Evolutionary conservation across 139 green algal genomes (phyloP).

Genomic region (Micractinium sp.): DNA sequence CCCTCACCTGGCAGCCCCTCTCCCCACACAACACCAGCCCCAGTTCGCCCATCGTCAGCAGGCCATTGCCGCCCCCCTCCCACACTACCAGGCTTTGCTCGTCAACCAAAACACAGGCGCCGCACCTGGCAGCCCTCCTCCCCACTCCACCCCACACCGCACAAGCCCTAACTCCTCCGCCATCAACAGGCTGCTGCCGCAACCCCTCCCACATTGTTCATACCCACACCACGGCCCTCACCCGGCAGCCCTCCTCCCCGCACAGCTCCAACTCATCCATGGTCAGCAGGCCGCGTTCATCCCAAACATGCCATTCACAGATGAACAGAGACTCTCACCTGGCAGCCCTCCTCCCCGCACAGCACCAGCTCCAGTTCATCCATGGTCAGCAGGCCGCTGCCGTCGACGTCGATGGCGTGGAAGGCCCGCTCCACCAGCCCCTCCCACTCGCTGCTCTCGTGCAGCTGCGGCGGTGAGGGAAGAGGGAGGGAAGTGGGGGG

Average conservation of each 20-base stretch:
- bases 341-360: constrained; percentile 41
- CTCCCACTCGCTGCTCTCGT: constrained; percentile 41
- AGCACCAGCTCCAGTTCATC: constrained; percentile 58
- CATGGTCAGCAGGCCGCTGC: constrained; percentile 46
- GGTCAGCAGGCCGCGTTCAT: not conserved
- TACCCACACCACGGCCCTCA: not conserved
- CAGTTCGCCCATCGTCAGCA: not conserved
- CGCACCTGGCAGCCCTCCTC: no score
- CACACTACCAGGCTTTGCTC: no score
- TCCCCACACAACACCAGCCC: no score
- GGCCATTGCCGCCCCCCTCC: not conserved
- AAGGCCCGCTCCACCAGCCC: constrained; percentile 54
- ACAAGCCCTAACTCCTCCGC: not conserved
- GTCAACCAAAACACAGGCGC: no score
- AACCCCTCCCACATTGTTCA: not conserved
- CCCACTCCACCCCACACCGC: no score
- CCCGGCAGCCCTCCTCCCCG: constrained; percentile 30
- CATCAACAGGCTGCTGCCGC: not conserved
- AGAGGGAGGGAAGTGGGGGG: not conserved
- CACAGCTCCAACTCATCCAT: constrained; percentile 3
- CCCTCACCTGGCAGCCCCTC: no score
- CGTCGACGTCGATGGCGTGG: constrained; percentile 59
- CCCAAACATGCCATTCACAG: not conserved
- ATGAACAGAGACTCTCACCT: not conserved
- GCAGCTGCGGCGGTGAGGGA: not conserved